Evolutionary conservation across 305 asterid species (phyloP).

Genomic region (Fraxinus sp.): DNA sequence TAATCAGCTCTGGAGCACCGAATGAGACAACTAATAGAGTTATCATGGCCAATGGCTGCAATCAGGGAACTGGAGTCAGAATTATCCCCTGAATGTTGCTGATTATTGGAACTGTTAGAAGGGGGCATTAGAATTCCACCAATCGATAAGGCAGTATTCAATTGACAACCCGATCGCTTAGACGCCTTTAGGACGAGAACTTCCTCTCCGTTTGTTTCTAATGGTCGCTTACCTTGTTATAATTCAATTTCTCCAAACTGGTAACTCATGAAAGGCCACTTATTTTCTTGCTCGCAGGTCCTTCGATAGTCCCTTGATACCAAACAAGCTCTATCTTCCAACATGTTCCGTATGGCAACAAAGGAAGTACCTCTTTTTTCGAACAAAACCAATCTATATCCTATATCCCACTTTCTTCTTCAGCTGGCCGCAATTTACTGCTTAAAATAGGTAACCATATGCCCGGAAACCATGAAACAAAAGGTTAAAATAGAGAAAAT

Average conservation of each 20-base stretch:
- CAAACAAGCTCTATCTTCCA: slow-evolving; percentile 69
- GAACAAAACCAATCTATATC: slow-evolving; percentile 19
- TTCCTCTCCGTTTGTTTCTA: slow-evolving; percentile 49
- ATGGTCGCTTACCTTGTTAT: slow-evolving; percentile 52
- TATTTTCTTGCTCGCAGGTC: slow-evolving; percentile 50
- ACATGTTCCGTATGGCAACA: slow-evolving; percentile 45
- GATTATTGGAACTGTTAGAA: slow-evolving; percentile 23
- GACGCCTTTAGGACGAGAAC: slow-evolving; percentile 33
- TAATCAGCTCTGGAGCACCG: slow-evolving; percentile 79
- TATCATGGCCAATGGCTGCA: slow-evolving; percentile 68
- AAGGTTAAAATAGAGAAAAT: neutral
- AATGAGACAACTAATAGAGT: slow-evolving; percentile 71
- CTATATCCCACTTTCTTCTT: slow-evolving; percentile 22
- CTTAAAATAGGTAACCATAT: slow-evolving; percentile 31
- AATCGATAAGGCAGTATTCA: slow-evolving; percentile 36
- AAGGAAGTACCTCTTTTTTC: slow-evolving; percentile 22
- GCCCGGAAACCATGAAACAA: slow-evolving; percentile 20
- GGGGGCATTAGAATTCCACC: slow-evolving; percentile 31
- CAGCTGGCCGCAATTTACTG: slow-evolving; percentile 31
- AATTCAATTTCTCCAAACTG: slow-evolving; percentile 40
- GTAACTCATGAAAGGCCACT: slow-evolving; percentile 57
- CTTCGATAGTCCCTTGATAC: slow-evolving; percentile 61
- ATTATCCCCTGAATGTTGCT: slow-evolving; percentile 42
- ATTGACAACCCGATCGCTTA: slow-evolving; percentile 27
- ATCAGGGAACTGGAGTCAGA: slow-evolving; percentile 63